Evolutionary conservation across 2,329 filamentous ascomycete genomes (phyloP).

Genomic region (Lachnellula cervina): DNA sequence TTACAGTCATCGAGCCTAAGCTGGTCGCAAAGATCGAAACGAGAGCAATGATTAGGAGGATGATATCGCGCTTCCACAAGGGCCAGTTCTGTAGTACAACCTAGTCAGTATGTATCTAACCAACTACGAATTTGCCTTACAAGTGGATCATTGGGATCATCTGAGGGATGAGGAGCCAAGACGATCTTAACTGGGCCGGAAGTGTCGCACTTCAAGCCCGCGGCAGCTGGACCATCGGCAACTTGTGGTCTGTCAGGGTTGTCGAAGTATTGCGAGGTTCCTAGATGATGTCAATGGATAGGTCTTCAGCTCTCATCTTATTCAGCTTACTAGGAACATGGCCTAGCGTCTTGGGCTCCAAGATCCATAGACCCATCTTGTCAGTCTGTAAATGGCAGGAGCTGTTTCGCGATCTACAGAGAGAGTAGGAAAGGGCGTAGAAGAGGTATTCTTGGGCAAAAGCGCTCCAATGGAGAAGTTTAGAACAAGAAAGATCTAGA

Average conservation of each 20-base stretch:
- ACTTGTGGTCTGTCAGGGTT: constrained; percentile 46
- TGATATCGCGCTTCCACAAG: constrained; percentile 76
- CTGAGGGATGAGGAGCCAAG: constrained; percentile 83
- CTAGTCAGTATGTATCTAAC: constrained; percentile 7
- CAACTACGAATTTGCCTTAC: constrained; percentile 36
- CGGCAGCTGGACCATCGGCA: constrained; percentile 32
- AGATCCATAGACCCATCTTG: constrained; percentile 54
- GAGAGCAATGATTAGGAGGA: constrained; percentile 72
- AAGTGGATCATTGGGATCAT: constrained; percentile 86
- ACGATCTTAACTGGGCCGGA: constrained; percentile 66
- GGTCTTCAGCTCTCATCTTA: no score
- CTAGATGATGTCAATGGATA: constrained; percentile 31
- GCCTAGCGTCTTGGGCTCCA: constrained; percentile 61
- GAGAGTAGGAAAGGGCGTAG: not conserved
- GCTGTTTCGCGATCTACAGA: not conserved
- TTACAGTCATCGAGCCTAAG: constrained; percentile 78
- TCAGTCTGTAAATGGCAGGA: not conserved
- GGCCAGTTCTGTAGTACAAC: constrained; percentile 65
- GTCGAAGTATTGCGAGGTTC: constrained; percentile 61
- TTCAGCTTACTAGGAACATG: constrained; percentile 64
- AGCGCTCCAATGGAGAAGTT: not conserved
- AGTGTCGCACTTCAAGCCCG: constrained; percentile 66
- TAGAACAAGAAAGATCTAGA: not conserved
- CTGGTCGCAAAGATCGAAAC: constrained; percentile 79
- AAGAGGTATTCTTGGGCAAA: not conserved